Base-by-base conservation (phyloP, 2,329 filamentous ascomycete genomes). In the Colletotrichum siamense region DNA sequence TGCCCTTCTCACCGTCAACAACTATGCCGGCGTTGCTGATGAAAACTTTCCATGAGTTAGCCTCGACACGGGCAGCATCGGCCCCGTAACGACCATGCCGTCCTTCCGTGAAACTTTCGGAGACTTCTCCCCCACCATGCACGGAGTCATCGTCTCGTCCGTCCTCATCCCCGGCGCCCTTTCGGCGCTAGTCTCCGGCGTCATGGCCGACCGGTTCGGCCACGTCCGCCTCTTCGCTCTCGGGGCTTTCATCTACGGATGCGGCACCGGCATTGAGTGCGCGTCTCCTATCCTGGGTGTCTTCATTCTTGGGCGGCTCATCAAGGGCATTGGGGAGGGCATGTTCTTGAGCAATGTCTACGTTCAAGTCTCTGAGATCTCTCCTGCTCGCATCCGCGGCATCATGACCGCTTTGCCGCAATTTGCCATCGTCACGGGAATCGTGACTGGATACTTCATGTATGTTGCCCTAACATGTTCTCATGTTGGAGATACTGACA, bases 121-220 rank as follows among this genome's bases (percentile, higher is more conserved):
- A 5, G 82, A 85, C 16, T 86, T 90, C 61, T 90, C 89, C 2
- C 85, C 91, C 0, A 89, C 89, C 0, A 80, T 92, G 2, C 91
- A 91, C 78, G 92, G 92, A 1, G 83, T 92, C 4, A 87, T 92
- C 8, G 91, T 93, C 18, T 93, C 92, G 0, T 89, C 89, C 0
- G 90, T 93, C 63, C 85, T 93, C 26, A 87, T 93, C 28, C 89
- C 91, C 0, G 92, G 90, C 8, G 91, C 90, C 0, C 82, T 93
- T 15, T 89, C 91, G 1, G 91, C 92, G 0, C 86, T 92, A 28
- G 86, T 93, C 44, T 90, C 91, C 0, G 88, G 92, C 3, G 85
- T 88, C 61, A 84, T 93, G 3, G 89, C 86, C 9, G 89, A 89
- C 79, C 86, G 82, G 73, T 89, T 91, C 22, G 92, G 92, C 0